Evolutionary conservation across 371 early-diverging fungal genomes (phyloP).

Genomic region (Amoeboaphelidium protococcarum): DNA sequence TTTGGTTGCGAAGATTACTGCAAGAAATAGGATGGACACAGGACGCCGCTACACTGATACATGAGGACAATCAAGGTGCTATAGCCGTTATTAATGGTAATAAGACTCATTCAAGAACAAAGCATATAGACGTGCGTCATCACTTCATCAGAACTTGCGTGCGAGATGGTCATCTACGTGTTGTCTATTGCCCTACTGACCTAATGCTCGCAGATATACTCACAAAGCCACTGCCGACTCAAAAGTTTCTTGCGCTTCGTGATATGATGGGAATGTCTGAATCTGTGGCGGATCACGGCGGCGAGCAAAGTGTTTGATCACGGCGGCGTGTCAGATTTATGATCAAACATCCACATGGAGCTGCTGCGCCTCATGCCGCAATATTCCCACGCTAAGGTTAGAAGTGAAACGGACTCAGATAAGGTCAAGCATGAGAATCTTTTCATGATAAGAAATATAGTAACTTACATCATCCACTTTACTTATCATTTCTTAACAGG

Average conservation of each 20-base stretch:
- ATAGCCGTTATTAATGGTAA: neutral
- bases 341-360: too few relatives aligned
- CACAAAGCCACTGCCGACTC: neutral
- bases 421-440: too few relatives aligned
- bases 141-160: neutral
- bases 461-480: too few relatives aligned
- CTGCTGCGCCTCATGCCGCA: too few relatives aligned
- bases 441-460: too few relatives aligned
- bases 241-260: neutral
- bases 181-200: neutral
- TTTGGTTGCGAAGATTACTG: neutral
- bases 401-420: too few relatives aligned
- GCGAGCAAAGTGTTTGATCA: too few relatives aligned
- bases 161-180: neutral
- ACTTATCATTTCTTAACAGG: too few relatives aligned
- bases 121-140: constrained; percentile 1
- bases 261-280: too few relatives aligned
- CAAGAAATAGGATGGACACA: neutral
- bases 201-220: neutral
- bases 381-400: too few relatives aligned
- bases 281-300: too few relatives aligned
- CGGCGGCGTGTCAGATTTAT: too few relatives aligned
- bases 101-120: neutral
- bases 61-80: constrained; percentile 2
- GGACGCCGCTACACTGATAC: neutral